Evolutionary conservation across 2,329 filamentous ascomycete genomes (phyloP).

Genomic region (Epichloe elymi): DNA sequence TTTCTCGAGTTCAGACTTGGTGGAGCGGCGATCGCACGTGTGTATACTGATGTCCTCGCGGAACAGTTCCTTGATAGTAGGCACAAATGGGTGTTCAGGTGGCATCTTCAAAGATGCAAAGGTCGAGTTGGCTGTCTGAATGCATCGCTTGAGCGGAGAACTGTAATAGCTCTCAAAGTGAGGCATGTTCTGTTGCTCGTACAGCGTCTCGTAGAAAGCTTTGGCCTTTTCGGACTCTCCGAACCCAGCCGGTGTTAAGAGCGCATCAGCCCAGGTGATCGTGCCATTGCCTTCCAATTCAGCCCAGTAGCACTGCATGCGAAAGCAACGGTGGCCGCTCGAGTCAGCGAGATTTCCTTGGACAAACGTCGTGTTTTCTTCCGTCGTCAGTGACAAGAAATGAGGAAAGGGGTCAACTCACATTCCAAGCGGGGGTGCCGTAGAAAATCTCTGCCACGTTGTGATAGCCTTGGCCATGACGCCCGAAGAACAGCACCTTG

Average conservation of each 20-base stretch:
- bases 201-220: constrained; percentile 42
- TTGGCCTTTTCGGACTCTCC: constrained; percentile 45
- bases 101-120: constrained; percentile 43
- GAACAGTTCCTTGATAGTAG: constrained; percentile 49
- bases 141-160: constrained; percentile 49
- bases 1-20: constrained; percentile 36
- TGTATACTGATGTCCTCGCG: constrained; percentile 55
- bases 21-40: constrained; percentile 52
- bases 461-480: constrained; percentile 56
- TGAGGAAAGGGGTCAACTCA: constrained; percentile 20
- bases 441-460: constrained; percentile 52
- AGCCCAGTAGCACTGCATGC: constrained; percentile 47
- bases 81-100: constrained; percentile 35
- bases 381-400: not conserved
- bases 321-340: not conserved
- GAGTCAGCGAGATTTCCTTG: not conserved
- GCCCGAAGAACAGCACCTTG: constrained; percentile 54
- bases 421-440: constrained; percentile 55
- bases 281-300: constrained; percentile 51
- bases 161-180: constrained; percentile 52
- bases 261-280: constrained; percentile 48
- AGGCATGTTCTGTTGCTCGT: constrained; percentile 40
- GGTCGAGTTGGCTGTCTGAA: constrained; percentile 48
- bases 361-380: not conserved
- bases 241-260: constrained; percentile 44